phyloP scores from a whole-genome alignment of 2,329 filamentous ascomycete genomes.

The Plenodomus lindquistii region DNA sequence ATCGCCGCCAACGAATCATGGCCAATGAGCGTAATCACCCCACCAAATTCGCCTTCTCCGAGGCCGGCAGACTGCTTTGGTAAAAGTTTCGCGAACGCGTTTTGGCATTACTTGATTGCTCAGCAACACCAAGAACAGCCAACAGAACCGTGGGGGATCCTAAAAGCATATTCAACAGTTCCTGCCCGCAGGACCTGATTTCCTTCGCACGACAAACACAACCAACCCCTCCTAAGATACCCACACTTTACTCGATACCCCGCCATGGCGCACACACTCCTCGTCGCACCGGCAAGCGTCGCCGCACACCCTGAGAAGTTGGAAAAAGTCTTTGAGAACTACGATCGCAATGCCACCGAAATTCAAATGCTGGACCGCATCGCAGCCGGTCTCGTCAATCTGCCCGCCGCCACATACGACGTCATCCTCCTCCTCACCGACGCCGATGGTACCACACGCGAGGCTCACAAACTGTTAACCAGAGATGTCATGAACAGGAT shows the following conservation, averaged over 20 bases:
- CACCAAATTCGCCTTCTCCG: slow-evolving; percentile 30
- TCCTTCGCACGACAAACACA: not conserved
- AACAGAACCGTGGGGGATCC: not conserved
- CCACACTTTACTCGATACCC: slow-evolving; percentile 13
- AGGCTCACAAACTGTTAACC: slow-evolving; percentile 67
- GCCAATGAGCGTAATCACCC: slow-evolving; percentile 4
- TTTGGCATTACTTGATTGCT: slow-evolving; percentile 20
- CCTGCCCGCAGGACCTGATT: not conserved
- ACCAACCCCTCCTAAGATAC: slow-evolving; percentile 1
- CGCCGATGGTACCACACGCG: slow-evolving; percentile 64
- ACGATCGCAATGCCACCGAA: slow-evolving; percentile 78
- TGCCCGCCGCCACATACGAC: slow-evolving; percentile 80
- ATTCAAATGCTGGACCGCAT: slow-evolving; percentile 98
- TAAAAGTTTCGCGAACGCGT: slow-evolving; percentile 27
- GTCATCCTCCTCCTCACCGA: slow-evolving; percentile 82
- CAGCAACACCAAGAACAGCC: not conserved
- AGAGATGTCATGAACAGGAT: slow-evolving; percentile 71
- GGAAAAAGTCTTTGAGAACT: slow-evolving; percentile 68
- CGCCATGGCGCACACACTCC: slow-evolving; percentile 65
- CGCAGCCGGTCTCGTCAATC: slow-evolving; percentile 74
- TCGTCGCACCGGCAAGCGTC: slow-evolving; percentile 88
- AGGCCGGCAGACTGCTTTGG: slow-evolving; percentile 28
- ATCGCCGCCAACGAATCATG: slow-evolving; percentile 12
- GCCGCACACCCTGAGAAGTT: slow-evolving; percentile 82
- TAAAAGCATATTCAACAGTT: not conserved